Conservation (phyloP, 1,284 basidiomycete species). For the Cerrena zonata region DNA sequence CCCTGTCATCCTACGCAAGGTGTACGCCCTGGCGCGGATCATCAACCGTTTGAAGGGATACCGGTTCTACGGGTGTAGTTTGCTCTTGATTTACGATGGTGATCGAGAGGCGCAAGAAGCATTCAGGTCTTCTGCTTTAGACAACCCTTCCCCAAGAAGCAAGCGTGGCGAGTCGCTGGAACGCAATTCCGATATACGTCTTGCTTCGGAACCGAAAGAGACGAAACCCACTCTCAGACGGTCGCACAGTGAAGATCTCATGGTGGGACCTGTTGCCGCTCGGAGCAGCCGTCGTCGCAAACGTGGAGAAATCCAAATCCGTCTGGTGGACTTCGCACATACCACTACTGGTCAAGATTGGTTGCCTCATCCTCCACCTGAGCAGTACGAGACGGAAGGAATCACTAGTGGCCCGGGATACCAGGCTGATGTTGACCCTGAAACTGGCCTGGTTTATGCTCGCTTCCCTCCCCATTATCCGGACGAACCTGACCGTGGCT, state of each 20-base stretch:
- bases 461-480: slow-evolving; percentile 90
- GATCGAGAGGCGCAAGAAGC: slow-evolving; percentile 80
- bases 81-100: slow-evolving; percentile 97
- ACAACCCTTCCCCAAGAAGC: slow-evolving; percentile 64
- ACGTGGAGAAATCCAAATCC: slow-evolving; percentile 89
- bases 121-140: slow-evolving; percentile 55
- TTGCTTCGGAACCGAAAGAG: slow-evolving; percentile 5
- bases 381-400: slow-evolving; percentile 36
- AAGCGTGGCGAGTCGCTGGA: slow-evolving; percentile 77
- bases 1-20: slow-evolving; percentile 83
- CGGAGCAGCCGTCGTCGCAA: slow-evolving; percentile 56
- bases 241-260: slow-evolving; percentile 70
- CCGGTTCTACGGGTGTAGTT: slow-evolving; percentile 95
- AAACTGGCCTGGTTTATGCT: slow-evolving; percentile 75
- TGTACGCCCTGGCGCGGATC: slow-evolving; percentile 91
- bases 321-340: slow-evolving; percentile 97
- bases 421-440: slow-evolving; percentile 70
- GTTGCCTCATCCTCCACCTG: slow-evolving; percentile 53
- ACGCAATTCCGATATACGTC: slow-evolving; percentile 31
- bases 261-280: slow-evolving; percentile 57
- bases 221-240: slow-evolving; percentile 48
- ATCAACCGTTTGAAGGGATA: slow-evolving; percentile 84
- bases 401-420: slow-evolving; percentile 71
- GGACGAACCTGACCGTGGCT: slow-evolving; percentile 87
- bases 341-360: slow-evolving; percentile 95